A percentile compares a stretch with the other conserved stretches of the same genome.
These are phyloP conservation scores for Thelonectria discophora DNA, from an alignment of 2,329 filamentous ascomycete species.

Conservation along the genomic window DNA sequence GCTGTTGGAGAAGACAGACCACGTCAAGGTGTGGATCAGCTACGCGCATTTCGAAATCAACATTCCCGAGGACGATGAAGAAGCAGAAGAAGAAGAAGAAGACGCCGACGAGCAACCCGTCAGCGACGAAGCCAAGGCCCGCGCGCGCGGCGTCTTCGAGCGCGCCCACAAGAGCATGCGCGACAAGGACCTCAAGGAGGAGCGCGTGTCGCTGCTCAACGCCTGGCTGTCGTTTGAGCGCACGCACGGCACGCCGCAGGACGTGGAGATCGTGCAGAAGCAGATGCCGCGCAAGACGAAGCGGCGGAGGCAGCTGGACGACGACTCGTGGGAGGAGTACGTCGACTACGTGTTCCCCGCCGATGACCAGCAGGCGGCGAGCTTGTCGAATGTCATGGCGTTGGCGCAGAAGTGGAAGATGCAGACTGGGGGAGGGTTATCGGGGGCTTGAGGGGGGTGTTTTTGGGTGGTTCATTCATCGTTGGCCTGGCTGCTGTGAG, in stretches of 20 bases:
- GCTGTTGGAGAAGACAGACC: slow-evolving; percentile 91
- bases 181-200: slow-evolving; percentile 89
- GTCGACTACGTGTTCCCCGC: slow-evolving; percentile 97
- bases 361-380: slow-evolving; percentile 87
- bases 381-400: slow-evolving; percentile 83
- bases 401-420: slow-evolving; percentile 93
- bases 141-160: slow-evolving; percentile 85
- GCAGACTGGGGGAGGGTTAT: slow-evolving; percentile 55
- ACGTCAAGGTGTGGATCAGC: slow-evolving; percentile 99
- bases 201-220: slow-evolving; percentile 90
- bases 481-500: too few relatives aligned
- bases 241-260: slow-evolving; percentile 76
- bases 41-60: slow-evolving; percentile 99
- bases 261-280: slow-evolving; percentile 84
- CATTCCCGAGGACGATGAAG: slow-evolving; percentile 77
- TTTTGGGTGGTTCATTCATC: not conserved
- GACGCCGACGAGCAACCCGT: slow-evolving; percentile 75
- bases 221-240: slow-evolving; percentile 94
- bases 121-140: slow-evolving; percentile 82
- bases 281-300: slow-evolving; percentile 95
- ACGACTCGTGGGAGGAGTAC: slow-evolving; percentile 93
- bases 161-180: slow-evolving; percentile 88
- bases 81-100: slow-evolving; percentile 68
- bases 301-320: slow-evolving; percentile 89
- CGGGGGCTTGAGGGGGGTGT: slow-evolving; percentile 36